Evolutionary conservation across 441 rosid genomes (phyloP), one percentile per base, ranked within the genome.

Genomic region (Metrosideros polymorpha): DNA sequence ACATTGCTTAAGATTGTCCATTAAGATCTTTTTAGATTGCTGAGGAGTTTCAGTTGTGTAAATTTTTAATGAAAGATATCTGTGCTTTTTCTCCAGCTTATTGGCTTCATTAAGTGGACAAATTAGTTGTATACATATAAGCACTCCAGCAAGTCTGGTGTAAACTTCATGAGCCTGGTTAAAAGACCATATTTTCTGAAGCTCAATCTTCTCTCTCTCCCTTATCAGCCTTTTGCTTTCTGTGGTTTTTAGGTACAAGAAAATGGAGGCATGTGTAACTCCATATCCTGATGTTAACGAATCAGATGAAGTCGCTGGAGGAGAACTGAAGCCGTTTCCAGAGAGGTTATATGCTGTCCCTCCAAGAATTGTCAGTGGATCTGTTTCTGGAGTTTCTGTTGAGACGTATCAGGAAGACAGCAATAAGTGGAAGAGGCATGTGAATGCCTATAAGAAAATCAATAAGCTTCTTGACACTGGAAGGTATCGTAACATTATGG

Each of bases 401-500:
- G 97, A 94, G 87, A 87, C 90, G 3, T 94, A 93, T 87, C 90
- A 92, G 84, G 94, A 91, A 35, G 97, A 94, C 91, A 92, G 90
- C 85, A 50, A 84, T 18, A 91, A 89, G 76, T 95, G 97, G 97
- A 94, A 92, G 66, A 95, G 92, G 86, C 95, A 92, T 45, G 94
- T 92, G 75, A 91, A 91, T 57, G 93, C 94, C n/a, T 95, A 95
- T 87, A 95, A 93, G 92, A 92, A 88, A 91, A 89, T 91, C 61
- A 95, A 94, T 84, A 91, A 91, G 84, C 84, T 94, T 18, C 83
- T 94, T n/a, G 94, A 91, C 84, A 86, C 92, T 0, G 94, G 94
- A 85, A 93, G 97, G 87, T 95, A 95, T 86, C 93, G 97, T 82
- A 95, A 95, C 89, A 91, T 94, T 66, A 93, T 94, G 94, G 97